These are phyloP conservation scores for Suillus decipiens DNA, from an alignment of 768 basidiomycete genomes.

Conservation along the genomic window DNA sequence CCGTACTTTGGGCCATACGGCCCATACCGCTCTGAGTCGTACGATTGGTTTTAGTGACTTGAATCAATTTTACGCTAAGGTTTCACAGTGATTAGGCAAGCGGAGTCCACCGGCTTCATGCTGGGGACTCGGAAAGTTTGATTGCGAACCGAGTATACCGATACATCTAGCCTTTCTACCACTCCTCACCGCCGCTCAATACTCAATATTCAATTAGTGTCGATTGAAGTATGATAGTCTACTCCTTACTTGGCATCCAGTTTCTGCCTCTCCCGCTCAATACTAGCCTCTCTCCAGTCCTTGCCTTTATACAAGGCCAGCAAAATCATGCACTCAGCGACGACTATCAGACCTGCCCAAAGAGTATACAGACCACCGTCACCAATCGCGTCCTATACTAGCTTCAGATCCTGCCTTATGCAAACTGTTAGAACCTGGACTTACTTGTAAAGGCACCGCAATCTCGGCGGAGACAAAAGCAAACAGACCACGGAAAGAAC, in stretches of 20 bases:
- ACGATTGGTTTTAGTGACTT: no score
- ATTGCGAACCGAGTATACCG: no score
- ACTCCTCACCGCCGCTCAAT: neutral
- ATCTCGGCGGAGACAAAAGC: constrained; percentile 75
- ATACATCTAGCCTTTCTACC: neutral
- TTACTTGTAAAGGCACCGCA: constrained; percentile 67
- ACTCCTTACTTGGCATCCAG: neutral
- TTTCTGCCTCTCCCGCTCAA: constrained; percentile 40
- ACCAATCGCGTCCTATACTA: constrained; percentile 16
- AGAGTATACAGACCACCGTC: constrained; percentile 32
- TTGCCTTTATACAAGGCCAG: constrained; percentile 61
- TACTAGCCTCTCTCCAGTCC: constrained; percentile 56
- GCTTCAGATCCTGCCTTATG: neutral
- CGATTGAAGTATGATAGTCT: neutral
- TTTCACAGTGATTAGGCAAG: no score
- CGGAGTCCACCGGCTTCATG: no score
- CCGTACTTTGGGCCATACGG: no score
- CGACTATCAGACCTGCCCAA: constrained; percentile 54
- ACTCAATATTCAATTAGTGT: neutral
- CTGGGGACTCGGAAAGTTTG: no score
- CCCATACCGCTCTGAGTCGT: no score
- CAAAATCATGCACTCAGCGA: constrained; percentile 55
- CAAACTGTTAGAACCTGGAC: neutral
- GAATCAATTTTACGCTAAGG: no score
- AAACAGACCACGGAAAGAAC: constrained; percentile 65